Base-by-base conservation (phyloP, 129 eudicot species). In the Tagetes erecta region DNA sequence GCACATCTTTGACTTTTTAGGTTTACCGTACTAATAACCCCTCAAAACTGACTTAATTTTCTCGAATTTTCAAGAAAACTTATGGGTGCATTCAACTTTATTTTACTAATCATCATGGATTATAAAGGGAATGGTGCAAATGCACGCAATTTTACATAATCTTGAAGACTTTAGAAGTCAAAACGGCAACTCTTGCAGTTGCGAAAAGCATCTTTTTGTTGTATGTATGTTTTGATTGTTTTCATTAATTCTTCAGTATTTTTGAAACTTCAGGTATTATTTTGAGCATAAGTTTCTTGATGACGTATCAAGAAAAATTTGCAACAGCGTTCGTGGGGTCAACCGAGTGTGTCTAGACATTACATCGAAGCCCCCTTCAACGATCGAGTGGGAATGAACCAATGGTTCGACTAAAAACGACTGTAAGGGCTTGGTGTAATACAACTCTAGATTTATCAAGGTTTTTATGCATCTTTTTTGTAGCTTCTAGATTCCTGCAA, bases 331-430 rank as follows among this genome's bases (percentile, higher is more conserved):
- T 49, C 83, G 91, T 14, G 99, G 99, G 64, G 97, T 94, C 40
- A 94, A 94, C 75, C 84, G 99, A 58, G 99, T 94, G 71, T 85
- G 89, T 73, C 84, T 82, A 39, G 99, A 94, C 78, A 88, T 94
- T n/a, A 94, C 99, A 66, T 94, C 96, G 30, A 94, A 94, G 83
- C 99, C 97, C 67, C 99, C 99, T 27, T 84, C 99, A 10, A 94
- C 99, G 0, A 94, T 94, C 42, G 99, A 94, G 75, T 91, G 99
- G 99, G 96, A 94, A 83, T 94, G 74, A 79, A 56, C 30, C 67
- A n/a, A 47, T 36, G 59, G 68, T 56, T 67, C 40, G 67, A 49
- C 73, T 34, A 13, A 13, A 10, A 46, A 30, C 8, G 9, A 45
- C 0, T 12, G 40, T 3, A 60, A 9, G 11, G 66, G 66, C 41